Base-by-base conservation (phyloP, 495 filamentous ascomycete genomes). In the Hyaloscypha variabilis region DNA sequence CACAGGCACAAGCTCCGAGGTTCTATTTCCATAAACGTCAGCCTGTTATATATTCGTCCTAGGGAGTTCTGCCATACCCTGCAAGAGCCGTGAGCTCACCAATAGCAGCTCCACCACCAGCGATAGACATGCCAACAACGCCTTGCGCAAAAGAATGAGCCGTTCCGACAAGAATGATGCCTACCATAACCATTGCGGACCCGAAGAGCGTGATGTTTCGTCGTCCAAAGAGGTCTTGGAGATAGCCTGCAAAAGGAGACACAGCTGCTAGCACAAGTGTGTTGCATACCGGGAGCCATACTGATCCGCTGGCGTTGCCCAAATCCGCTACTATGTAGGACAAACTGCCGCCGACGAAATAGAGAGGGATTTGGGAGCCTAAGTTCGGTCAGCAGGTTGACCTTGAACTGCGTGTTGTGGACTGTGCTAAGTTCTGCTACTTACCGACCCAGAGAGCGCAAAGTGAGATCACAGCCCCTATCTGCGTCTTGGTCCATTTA, bases 401-500 rank as follows among this genome's bases (percentile, higher is more conserved):
- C n/a, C n/a, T n/a, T n/a, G n/a, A 46, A 46, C 39, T 46, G 39
- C n/a, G 39, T 19, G 19, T 8, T 8, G 39, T 10, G 39, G 19
- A 46, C 8, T 46, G 8, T 10, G 39, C 8, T 26, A 14, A 58
- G n/a, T n/a, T n/a, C n/a, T n/a, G n/a, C n/a, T n/a, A 58, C 55
- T 58, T 8, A 58, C 55, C 55, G 31, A 58, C 55, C 55, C 55
- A 58, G 23, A 58, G 55, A 28, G 31, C 31, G 55, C 23, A 58
- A 10, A 58, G 26, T 30, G 55, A 58, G 14, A 58, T 26, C 10
- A 26, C 26, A 26, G 55, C 55, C 10, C 26, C 31, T 29, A 58
- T 58, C 29, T 58, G 55, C 23, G 23, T 19, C 92, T 70, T 96
- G 95, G 75, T 96, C 92, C 21, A 96, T 79, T 74, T 96, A 94